These are phyloP conservation scores for Starmerella vaccinii DNA, from an alignment of 805 yeast genomes.

Conservation along the genomic window DNA sequence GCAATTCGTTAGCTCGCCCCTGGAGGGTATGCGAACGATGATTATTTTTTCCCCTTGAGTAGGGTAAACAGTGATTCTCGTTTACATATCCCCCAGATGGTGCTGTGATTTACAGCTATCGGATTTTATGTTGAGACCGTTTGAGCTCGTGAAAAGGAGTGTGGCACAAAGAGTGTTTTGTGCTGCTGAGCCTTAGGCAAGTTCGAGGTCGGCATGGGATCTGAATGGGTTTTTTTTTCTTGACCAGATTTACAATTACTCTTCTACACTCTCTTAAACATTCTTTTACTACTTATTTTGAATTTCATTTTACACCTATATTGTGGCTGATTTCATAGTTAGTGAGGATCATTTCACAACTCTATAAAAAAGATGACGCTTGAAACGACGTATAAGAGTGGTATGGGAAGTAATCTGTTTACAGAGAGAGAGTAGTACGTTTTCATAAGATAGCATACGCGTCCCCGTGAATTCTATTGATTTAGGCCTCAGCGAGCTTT, in stretches of 20 bases:
- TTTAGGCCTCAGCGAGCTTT: neutral
- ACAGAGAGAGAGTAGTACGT: no score
- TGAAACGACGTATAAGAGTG: no score
- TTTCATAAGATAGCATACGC: no score
- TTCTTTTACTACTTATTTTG: neutral
- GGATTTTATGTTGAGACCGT: neutral
- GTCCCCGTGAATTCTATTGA: no score
- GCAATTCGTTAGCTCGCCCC: conserved; percentile 3
- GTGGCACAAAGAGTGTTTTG: neutral
- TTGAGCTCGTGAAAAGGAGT: conserved; percentile 14
- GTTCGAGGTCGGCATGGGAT: neutral
- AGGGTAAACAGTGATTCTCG: conserved; percentile 11
- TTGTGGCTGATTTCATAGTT: no score
- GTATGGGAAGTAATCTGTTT: no score
- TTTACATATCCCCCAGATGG: conserved; percentile 15
- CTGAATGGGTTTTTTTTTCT: neutral
- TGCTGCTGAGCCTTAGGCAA: conserved; percentile 13
- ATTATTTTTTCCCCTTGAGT: conserved; percentile 8
- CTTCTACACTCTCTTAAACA: neutral
- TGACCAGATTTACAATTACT: neutral
- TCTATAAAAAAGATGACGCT: no score
- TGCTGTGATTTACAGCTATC: conserved; percentile 18
- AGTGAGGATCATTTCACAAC: no score
- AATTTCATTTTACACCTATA: no score
- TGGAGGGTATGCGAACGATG: conserved; percentile 14